These are phyloP conservation scores for Sugiyamaella novakii DNA, from an alignment of 1,139 yeast species.

Conservation along the genomic window DNA sequence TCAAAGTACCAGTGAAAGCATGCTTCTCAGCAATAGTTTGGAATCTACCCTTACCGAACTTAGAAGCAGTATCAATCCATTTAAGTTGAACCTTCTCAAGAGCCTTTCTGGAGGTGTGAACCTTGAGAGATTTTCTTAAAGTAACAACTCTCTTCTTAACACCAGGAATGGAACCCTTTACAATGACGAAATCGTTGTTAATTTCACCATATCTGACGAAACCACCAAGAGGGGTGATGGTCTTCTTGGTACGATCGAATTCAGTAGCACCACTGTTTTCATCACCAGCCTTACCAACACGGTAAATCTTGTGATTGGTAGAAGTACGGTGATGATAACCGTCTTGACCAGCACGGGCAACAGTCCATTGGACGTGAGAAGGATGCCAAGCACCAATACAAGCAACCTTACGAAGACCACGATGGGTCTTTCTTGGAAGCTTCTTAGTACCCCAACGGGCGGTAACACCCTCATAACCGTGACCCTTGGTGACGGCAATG, in stretches of 20 bases:
- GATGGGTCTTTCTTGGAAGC: slow-evolving; percentile 99
- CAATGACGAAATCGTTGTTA: slow-evolving; percentile 94
- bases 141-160: slow-evolving; percentile 99
- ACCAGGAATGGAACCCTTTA: slow-evolving; percentile 99
- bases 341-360: slow-evolving; percentile 99
- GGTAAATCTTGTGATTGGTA: slow-evolving; percentile 99
- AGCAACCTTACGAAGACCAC: slow-evolving; percentile 99
- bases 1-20: slow-evolving; percentile 99
- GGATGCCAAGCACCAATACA: slow-evolving; percentile 99
- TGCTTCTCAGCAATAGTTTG: slow-evolving; percentile 99
- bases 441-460: slow-evolving; percentile 99
- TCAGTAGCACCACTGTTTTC: slow-evolving; percentile 94
- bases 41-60: slow-evolving; percentile 99
- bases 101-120: slow-evolving; percentile 97
- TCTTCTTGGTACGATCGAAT: slow-evolving; percentile 99
- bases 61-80: slow-evolving; percentile 99
- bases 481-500: slow-evolving; percentile 99
- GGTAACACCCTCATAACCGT: slow-evolving; percentile 99
- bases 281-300: slow-evolving; percentile 96
- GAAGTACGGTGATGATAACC: slow-evolving; percentile 99
- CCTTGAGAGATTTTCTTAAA: slow-evolving; percentile 97
- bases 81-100: slow-evolving; percentile 94
- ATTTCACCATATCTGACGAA: slow-evolving; percentile 99
- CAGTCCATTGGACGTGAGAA: slow-evolving; percentile 99
- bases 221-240: slow-evolving; percentile 99